phyloP scores from a whole-genome alignment of 441 rosid species.

The Melastoma candidum region DNA sequence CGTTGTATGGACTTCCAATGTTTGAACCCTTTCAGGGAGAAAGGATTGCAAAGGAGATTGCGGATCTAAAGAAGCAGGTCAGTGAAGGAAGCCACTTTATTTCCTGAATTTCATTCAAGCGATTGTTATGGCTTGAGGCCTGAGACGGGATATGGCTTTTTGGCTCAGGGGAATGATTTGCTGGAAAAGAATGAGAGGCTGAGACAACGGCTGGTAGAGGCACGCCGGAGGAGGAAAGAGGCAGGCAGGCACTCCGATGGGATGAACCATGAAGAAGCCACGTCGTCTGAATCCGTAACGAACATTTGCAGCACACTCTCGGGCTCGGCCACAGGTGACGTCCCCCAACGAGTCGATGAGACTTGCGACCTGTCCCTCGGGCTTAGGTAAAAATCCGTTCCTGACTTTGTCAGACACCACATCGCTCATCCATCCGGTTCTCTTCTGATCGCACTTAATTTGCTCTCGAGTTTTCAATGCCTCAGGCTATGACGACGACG shows the following conservation, averaged over 20 bases:
- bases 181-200: constrained; percentile 73
- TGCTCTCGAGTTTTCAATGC: no score
- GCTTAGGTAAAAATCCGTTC: no score
- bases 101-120: background rate
- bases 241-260: constrained; percentile 29
- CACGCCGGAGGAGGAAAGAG: constrained; percentile 12
- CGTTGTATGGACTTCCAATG: background rate
- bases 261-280: constrained; percentile 41
- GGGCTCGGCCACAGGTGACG: constrained; percentile 50
- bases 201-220: constrained; percentile 40
- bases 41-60: constrained; percentile 64
- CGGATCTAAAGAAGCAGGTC: constrained; percentile 50
- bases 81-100: no score
- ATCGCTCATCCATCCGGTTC: no score
- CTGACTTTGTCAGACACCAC: no score
- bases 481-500: no score
- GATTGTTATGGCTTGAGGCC: background rate
- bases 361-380: no score
- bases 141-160: background rate
- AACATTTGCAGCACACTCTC: constrained; percentile 36
- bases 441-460: no score
- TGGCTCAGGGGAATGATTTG: constrained; percentile 46
- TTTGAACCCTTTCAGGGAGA: constrained; percentile 42
- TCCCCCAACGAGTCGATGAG: no score
- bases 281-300: constrained; percentile 75